Evolutionary conservation across 2,329 filamentous ascomycete species (phyloP), one percentile per base, ranked within the genome.

Genomic region (Diplodia mutila): DNA sequence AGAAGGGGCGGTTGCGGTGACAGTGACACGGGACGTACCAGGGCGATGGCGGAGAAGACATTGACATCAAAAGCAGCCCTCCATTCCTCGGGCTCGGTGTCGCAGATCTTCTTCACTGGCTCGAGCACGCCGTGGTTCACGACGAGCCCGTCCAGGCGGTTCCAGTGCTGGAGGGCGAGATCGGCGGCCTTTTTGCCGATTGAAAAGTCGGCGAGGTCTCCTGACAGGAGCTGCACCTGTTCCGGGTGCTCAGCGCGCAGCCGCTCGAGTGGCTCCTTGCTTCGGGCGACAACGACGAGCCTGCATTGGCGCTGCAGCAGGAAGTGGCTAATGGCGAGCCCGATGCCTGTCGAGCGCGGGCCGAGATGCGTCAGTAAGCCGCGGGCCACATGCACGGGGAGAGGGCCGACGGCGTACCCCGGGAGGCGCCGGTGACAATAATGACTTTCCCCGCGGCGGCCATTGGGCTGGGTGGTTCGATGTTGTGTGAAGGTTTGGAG

Each of bases 71-170:
- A 97, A 9, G 86, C 83, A 1, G 81, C 79, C 74, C 88, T 90
- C 92, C 94, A 97, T 69, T 91, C 89, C 46, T 91, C 88, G 0
- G 88, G 75, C n/a, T 87, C 86, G 18, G 85, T 84, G 66, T 94
- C 86, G 3, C 82, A 87, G 53, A 98, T 81, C 68, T 86, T 87
- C 61, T 87, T 87, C 51, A 96, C 89, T 1, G 93, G 91, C n/a
- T 88, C 86, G 53, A 99, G 80, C 0, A 89, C 84, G 23, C 93
- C 94, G 76, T 99, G 95, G 78, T 98, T 98, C 69, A 98, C 82
- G 14, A 99, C 87, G 53, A 99, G 77, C 1, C 89, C 91, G 75
- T 99, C 93, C 4, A 99, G 80, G 59, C 82, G 84, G 11, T 89
- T 90, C 77, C 92, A 98, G 0, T 86, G 81, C 32, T 85, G 80